A percentile compares a stretch with the other conserved stretches of the same genome.
phyloP scores from a whole-genome alignment of 768 basidiomycete genomes.

The Leccinellum luteum region DNA sequence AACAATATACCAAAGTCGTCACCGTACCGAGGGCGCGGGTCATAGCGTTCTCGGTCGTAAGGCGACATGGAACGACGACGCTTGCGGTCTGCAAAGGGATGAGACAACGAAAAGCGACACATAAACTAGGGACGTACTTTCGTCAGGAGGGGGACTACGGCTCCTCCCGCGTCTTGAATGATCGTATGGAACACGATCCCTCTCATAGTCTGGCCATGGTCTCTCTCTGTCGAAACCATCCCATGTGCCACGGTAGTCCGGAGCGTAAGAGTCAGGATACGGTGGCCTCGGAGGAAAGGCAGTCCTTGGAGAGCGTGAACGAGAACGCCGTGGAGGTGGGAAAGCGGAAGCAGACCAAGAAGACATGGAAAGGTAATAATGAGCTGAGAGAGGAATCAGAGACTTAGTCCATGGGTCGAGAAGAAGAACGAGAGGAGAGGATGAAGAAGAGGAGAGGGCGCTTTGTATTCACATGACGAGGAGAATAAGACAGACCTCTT shows the following conservation, averaged over 20 bases:
- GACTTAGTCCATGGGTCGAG: slow-evolving; percentile 43
- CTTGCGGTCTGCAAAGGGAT: slow-evolving; percentile 53
- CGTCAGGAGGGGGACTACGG: slow-evolving; percentile 71
- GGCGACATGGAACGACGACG: slow-evolving; percentile 73
- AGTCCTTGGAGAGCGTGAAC: slow-evolving; percentile 71
- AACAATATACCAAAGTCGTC: slow-evolving; percentile 73
- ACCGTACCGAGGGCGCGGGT: slow-evolving; percentile 76
- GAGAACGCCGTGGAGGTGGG: slow-evolving; percentile 75
- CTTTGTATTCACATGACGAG: slow-evolving; percentile 71
- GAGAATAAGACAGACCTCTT: slow-evolving; percentile 86
- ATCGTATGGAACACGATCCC: slow-evolving; percentile 68
- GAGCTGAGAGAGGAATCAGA: slow-evolving; percentile 48
- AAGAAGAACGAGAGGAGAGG: slow-evolving; percentile 47
- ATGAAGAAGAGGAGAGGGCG: slow-evolving; percentile 62
- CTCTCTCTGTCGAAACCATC: slow-evolving; percentile 72
- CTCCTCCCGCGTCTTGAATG: slow-evolving; percentile 71
- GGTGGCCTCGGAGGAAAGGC: slow-evolving; percentile 53
- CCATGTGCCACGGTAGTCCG: slow-evolving; percentile 63
- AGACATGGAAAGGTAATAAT: slow-evolving; percentile 52
- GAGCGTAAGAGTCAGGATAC: slow-evolving; percentile 57
- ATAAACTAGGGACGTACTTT: slow-evolving; percentile 41
- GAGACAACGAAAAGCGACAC: slow-evolving; percentile 2
- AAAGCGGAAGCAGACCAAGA: slow-evolving; percentile 70
- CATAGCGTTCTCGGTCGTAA: slow-evolving; percentile 80
- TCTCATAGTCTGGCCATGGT: slow-evolving; percentile 60